Percentiles rank a stretch among this genome's conserved stretches.
Evolutionary conservation across 192 early-diverging fungal genomes (phyloP).

Genomic region (Diversispora eburnea): DNA sequence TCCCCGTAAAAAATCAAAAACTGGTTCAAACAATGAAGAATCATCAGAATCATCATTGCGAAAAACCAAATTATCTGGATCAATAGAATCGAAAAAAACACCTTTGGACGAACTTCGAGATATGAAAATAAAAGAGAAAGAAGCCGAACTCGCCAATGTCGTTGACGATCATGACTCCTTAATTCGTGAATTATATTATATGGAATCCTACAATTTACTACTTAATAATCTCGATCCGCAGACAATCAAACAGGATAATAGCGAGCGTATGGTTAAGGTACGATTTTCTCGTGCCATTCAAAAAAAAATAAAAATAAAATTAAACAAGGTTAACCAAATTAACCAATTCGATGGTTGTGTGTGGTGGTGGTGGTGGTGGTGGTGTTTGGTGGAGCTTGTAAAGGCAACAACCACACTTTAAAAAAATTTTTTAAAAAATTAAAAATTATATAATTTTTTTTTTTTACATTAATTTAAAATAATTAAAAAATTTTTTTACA

Average conservation of each 20-base stretch:
- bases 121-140: conserved; percentile 37
- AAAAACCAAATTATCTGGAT: neutral
- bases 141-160: conserved; percentile 42
- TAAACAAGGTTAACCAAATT: conserved; percentile 3
- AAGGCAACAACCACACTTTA: neutral
- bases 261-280: conserved; percentile 54
- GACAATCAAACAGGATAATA: conserved; percentile 47
- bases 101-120: conserved; percentile 45
- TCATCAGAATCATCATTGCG: neutral
- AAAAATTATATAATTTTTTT: no score
- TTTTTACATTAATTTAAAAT: no score
- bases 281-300: conserved; percentile 15
- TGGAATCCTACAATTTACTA: conserved; percentile 50
- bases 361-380: neutral
- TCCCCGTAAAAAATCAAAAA: conserved; percentile 23
- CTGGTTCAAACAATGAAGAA: conserved; percentile 7
- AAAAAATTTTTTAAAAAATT: no score
- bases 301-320: neutral
- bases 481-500: no score
- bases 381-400: neutral
- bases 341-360: neutral
- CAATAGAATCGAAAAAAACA: conserved; percentile 24
- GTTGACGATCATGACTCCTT: conserved; percentile 50
- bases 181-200: conserved; percentile 57
- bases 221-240: conserved; percentile 50